A percentile compares a stretch with the other conserved stretches of the same genome.
Conservation (phyloP, 2,329 filamentous ascomycete genomes). For the Fusarium sp. region DNA sequence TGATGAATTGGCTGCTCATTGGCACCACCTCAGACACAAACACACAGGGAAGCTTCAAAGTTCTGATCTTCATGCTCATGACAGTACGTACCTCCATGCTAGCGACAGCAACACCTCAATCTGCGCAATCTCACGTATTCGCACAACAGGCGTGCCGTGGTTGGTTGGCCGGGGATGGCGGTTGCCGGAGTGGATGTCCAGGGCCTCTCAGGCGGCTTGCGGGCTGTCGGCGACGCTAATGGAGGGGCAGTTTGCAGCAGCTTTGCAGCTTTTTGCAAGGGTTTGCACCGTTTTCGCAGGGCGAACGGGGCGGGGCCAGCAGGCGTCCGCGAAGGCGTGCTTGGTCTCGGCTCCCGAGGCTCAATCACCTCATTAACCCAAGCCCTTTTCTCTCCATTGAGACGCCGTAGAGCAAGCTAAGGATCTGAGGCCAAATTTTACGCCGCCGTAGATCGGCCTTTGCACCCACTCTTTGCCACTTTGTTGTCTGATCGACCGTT, state of each 20-base stretch:
- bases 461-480: conserved; percentile 14
- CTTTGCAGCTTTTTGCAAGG: conserved; percentile 33
- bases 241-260: conserved; percentile 38
- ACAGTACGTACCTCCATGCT: conserved; percentile 6
- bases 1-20: conserved; percentile 21
- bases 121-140: conserved; percentile 40
- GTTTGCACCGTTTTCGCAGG: conserved; percentile 36
- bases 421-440: conserved; percentile 25
- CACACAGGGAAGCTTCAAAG: conserved; percentile 13
- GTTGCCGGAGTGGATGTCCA: conserved; percentile 42
- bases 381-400: conserved; percentile 15
- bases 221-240: conserved; percentile 45
- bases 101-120: conserved; percentile 14
- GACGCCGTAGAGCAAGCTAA: conserved; percentile 19
- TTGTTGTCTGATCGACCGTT: conserved; percentile 20
- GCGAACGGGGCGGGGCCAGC: conserved; percentile 23
- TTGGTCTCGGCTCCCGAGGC: conserved; percentile 42
- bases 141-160: conserved; percentile 30
- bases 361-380: conserved; percentile 37
- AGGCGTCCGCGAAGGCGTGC: conserved; percentile 22
- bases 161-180: conserved; percentile 35
- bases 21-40: neutral
- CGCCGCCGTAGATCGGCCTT: conserved; percentile 36
- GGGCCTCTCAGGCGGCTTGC: conserved; percentile 33
- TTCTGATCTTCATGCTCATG: conserved; percentile 2